Evolutionary conservation across 768 basidiomycete species (phyloP).

Genomic region (Bullera alba): DNA sequence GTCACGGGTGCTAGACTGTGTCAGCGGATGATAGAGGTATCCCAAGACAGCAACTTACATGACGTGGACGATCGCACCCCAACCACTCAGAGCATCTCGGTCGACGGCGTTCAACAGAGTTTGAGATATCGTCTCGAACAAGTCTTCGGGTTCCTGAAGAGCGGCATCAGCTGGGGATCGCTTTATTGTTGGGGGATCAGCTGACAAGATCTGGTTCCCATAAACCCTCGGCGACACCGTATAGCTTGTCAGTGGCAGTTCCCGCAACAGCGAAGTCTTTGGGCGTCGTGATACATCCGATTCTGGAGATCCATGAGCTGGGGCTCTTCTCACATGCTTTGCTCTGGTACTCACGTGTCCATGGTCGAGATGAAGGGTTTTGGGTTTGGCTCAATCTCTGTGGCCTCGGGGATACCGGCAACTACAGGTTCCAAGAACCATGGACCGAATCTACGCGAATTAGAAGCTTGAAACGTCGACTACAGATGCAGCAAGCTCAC

Average conservation of each 20-base stretch:
- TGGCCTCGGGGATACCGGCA: conserved; percentile 61
- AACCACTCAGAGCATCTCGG: conserved; percentile 91
- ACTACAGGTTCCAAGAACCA: conserved; percentile 96
- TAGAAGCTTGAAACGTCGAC: no score
- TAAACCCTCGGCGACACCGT: conserved; percentile 92
- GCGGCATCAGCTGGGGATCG: conserved; percentile 2
- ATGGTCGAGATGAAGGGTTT: conserved; percentile 93
- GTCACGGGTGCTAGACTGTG: conserved; percentile 48
- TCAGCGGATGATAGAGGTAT: not conserved
- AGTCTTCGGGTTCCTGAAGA: conserved; percentile 70
- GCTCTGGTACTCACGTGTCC: conserved; percentile 51
- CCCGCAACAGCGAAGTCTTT: conserved; percentile 91
- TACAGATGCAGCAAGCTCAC: conserved; percentile 27
- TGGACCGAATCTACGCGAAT: conserved; percentile 65
- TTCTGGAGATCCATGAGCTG: conserved; percentile 22
- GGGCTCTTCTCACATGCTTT: not conserved
- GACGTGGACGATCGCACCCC: conserved; percentile 91
- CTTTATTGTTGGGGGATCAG: not conserved
- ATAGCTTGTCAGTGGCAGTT: conserved; percentile 83
- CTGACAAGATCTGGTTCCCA: conserved; percentile 89
- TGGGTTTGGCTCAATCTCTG: conserved; percentile 52
- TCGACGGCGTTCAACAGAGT: conserved; percentile 91
- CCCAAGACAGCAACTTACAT: conserved; percentile 57
- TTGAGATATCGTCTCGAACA: conserved; percentile 98
- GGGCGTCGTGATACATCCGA: conserved; percentile 48